These are phyloP conservation scores for Diaporthe caulivora DNA, from an alignment of 2,329 filamentous ascomycete genomes.

Conservation along the genomic window DNA sequence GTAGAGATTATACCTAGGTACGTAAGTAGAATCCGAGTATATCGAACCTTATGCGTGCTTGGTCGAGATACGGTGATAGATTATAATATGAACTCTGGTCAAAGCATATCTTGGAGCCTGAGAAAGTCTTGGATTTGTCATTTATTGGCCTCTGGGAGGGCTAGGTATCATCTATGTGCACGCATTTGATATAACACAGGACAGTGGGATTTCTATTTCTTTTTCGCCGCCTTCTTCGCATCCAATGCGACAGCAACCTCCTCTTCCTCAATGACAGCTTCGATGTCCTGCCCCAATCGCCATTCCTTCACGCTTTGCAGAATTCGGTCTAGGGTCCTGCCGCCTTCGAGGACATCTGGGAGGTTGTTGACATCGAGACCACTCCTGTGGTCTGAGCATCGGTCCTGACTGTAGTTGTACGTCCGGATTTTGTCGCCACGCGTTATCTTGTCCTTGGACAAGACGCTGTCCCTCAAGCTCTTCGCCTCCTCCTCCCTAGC, in stretches of 20 bases:
- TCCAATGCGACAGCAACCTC: slow-evolving; percentile 57
- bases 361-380: slow-evolving; percentile 84
- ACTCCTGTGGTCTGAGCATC: slow-evolving; percentile 90
- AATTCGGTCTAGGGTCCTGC: slow-evolving; percentile 76
- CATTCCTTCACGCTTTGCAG: slow-evolving; percentile 84
- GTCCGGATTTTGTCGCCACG: slow-evolving; percentile 94
- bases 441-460: slow-evolving; percentile 85
- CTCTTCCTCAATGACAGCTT: slow-evolving; percentile 75
- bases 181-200: slow-evolving; percentile 4
- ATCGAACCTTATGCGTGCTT: background rate
- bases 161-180: slow-evolving; percentile 28
- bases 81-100: background rate
- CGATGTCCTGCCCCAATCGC: slow-evolving; percentile 81
- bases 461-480: slow-evolving; percentile 79
- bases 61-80: background rate
- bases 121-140: background rate
- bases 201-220: slow-evolving; percentile 37
- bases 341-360: slow-evolving; percentile 82
- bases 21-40: background rate
- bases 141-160: background rate
- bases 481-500: slow-evolving; percentile 85
- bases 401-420: slow-evolving; percentile 82
- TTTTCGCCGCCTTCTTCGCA: slow-evolving; percentile 41
- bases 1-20: no score
- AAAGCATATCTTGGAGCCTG: background rate